Percentiles rank a stretch among this genome's conserved stretches.
Conservation (phyloP, 257 asterid species). For the Forsythia suspensa region DNA sequence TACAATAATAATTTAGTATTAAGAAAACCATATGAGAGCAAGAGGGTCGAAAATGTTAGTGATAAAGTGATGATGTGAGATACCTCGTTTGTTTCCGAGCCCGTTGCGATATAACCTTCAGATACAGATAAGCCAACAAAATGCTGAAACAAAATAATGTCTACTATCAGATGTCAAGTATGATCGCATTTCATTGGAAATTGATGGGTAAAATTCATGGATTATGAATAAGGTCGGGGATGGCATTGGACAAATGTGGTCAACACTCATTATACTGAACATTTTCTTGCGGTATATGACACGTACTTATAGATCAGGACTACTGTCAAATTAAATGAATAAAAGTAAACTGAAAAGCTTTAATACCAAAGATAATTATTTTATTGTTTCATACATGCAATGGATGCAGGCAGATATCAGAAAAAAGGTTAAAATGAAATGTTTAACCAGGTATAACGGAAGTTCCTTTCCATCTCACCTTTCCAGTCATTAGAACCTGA, state of each 20-base stretch:
- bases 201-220: background rate
- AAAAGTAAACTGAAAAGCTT: background rate
- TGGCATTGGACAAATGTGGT: background rate
- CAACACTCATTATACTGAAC: background rate
- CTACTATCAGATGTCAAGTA: constrained; percentile 23
- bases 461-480: background rate
- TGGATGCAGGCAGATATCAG: background rate
- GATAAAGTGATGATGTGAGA: constrained; percentile 7
- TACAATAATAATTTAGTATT: background rate
- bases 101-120: constrained; percentile 94
- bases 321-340: background rate
- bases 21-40: background rate
- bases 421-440: background rate
- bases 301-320: background rate
- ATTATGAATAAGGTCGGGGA: background rate
- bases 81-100: constrained; percentile 98
- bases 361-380: background rate
- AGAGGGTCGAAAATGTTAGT: background rate
- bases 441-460: background rate
- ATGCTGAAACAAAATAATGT: constrained; percentile 56
- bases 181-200: background rate
- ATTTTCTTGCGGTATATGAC: background rate
- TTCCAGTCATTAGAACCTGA: background rate
- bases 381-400: background rate
- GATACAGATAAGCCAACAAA: constrained; percentile 94